These are phyloP conservation scores for Schizochytrium sp. DNA, from an alignment of 108 stramenopile genomes.

Conservation along the genomic window DNA sequence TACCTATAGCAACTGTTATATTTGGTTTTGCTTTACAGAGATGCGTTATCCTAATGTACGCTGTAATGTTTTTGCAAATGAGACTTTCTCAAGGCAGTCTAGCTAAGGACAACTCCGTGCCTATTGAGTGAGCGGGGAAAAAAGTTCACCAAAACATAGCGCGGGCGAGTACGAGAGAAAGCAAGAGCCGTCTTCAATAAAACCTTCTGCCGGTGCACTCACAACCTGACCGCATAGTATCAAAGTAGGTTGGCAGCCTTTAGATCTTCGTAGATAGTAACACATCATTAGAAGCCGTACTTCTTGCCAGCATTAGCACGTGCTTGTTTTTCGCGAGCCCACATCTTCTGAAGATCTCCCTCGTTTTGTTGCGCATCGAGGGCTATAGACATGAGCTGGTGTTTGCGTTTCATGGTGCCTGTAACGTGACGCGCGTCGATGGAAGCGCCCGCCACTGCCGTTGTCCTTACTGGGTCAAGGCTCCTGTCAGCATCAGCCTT, in stretches of 20 bases:
- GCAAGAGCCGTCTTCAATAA: neutral
- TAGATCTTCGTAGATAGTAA: neutral
- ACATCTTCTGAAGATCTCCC: constrained; percentile 26
- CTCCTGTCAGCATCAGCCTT: neutral
- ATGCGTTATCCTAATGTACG: no score
- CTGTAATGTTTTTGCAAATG: no score
- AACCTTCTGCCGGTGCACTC: neutral
- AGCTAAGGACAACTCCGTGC: no score
- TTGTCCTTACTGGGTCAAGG: neutral
- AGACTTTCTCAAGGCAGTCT: no score
- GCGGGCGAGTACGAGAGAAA: no score
- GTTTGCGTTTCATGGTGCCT: neutral
- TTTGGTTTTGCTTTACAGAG: no score
- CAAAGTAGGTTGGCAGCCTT: neutral
- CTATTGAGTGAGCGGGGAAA: no score
- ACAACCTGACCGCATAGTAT: neutral
- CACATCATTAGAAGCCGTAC: neutral
- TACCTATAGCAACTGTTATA: no score
- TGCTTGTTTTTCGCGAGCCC: constrained; percentile 4
- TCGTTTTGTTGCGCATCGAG: constrained; percentile 36
- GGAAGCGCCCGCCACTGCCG: constrained; percentile 1
- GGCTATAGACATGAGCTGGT: constrained; percentile 1
- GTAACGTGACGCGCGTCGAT: neutral
- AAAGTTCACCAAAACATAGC: no score
- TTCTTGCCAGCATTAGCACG: constrained; percentile 8